These are phyloP conservation scores for Coniochaeta sp. DNA, from an alignment of 2,329 filamentous ascomycete genomes.

Conservation along the genomic window DNA sequence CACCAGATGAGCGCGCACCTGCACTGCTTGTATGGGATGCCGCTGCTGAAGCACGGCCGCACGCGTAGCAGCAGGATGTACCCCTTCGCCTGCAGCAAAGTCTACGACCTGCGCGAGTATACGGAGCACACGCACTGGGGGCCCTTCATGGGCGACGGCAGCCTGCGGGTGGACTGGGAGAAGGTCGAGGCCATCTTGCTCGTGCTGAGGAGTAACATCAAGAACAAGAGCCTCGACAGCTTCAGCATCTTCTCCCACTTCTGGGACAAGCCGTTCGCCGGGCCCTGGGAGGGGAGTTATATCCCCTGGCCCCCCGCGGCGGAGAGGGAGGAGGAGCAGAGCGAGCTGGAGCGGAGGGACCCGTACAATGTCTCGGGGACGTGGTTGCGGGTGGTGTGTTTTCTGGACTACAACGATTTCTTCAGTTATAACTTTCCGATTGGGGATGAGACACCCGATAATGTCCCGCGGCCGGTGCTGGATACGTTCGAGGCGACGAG, in stretches of 20 bases:
- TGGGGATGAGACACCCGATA: slow-evolving; percentile 29
- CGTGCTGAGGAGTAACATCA: slow-evolving; percentile 57
- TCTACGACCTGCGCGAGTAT: slow-evolving; percentile 70
- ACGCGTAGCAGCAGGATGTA: slow-evolving; percentile 34
- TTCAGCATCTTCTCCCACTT: slow-evolving; percentile 40
- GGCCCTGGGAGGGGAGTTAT: slow-evolving; percentile 46
- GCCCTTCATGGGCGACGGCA: slow-evolving; percentile 60
- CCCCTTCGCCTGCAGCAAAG: slow-evolving; percentile 58
- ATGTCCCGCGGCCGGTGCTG: slow-evolving; percentile 44
- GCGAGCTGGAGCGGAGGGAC: slow-evolving; percentile 47
- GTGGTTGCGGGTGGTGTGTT: slow-evolving; percentile 56
- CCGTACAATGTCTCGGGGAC: slow-evolving; percentile 66
- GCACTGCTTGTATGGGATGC: slow-evolving; percentile 62
- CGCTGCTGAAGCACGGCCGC: slow-evolving; percentile 34
- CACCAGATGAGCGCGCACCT: slow-evolving; percentile 64
- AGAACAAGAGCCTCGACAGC: slow-evolving; percentile 34
- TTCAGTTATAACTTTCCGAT: slow-evolving; percentile 64
- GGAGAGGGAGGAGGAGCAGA: slow-evolving; percentile 11
- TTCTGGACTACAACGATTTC: slow-evolving; percentile 61
- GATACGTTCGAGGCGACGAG: slow-evolving; percentile 60
- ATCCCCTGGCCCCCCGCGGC: slow-evolving; percentile 21
- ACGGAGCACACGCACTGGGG: slow-evolving; percentile 59
- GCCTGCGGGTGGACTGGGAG: slow-evolving; percentile 66
- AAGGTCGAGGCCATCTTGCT: slow-evolving; percentile 71
- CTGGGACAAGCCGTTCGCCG: slow-evolving; percentile 51